phyloP scores from a whole-genome alignment of 257 asterid genomes.

The Gynochthodes officinalis region DNA sequence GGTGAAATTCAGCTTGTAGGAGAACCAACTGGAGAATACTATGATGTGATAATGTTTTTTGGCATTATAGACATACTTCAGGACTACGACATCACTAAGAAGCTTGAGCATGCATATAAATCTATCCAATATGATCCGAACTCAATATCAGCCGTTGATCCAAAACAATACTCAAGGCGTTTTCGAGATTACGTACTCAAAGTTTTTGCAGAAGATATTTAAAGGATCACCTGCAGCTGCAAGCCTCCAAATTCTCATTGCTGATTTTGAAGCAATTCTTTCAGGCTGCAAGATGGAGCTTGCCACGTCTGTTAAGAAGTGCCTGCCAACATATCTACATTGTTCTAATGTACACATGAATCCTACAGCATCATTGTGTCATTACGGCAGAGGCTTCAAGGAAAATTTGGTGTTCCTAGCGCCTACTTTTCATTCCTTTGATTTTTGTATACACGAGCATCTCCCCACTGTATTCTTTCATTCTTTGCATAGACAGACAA shows the following conservation, averaged over 20 bases:
- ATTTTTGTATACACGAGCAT: constrained; percentile 1
- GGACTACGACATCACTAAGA: constrained; percentile 92
- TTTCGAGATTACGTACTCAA: constrained; percentile 85
- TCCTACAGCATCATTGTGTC: neutral
- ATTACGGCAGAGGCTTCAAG: constrained; percentile 13
- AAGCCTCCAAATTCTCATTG: neutral
- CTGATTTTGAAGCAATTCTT: neutral
- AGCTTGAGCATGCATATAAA: constrained; percentile 92
- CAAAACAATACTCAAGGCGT: constrained; percentile 73
- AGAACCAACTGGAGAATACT: constrained; percentile 85
- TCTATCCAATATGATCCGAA: constrained; percentile 89
- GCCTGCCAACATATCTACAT: neutral
- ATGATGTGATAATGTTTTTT: constrained; percentile 78
- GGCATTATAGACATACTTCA: constrained; percentile 95
- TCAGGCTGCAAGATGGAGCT: neutral
- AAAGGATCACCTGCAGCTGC: neutral
- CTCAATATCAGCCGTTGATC: constrained; percentile 96
- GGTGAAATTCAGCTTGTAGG: constrained; percentile 68
- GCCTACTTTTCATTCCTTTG: constrained; percentile 7
- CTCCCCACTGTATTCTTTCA: constrained; percentile 3
- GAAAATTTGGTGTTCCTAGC: neutral
- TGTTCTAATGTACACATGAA: neutral
- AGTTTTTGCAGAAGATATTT: constrained; percentile 79
- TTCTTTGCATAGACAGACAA: neutral
- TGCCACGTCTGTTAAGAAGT: neutral